Evolutionary conservation across 352 stramenopile genomes (phyloP).

Genomic region (Pythium phragmitis): DNA sequence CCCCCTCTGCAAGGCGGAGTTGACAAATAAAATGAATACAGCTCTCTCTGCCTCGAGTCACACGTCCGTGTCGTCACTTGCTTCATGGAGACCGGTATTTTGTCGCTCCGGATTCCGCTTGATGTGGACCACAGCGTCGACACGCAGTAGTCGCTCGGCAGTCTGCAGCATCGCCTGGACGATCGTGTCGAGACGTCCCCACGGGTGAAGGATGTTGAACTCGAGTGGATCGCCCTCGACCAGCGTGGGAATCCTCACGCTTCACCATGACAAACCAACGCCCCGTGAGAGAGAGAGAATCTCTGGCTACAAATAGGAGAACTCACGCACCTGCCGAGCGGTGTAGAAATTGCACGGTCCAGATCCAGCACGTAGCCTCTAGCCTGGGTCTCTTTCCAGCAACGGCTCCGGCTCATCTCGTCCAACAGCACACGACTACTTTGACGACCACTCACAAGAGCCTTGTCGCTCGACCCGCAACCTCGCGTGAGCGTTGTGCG

Average conservation of each 20-base stretch:
- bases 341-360: conserved; percentile 24
- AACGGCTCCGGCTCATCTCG: conserved; percentile 5
- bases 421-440: conserved; percentile 13
- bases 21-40: too few relatives aligned
- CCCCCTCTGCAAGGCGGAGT: too few relatives aligned
- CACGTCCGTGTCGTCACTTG: not conserved
- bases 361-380: conserved; percentile 31
- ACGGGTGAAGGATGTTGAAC: conserved; percentile 53
- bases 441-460: not conserved
- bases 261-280: conserved; percentile 1
- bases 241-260: conserved; percentile 39
- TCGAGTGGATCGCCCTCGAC: conserved; percentile 35
- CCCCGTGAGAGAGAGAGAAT: too few relatives aligned
- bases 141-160: conserved; percentile 54
- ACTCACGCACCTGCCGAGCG: conserved; percentile 17
- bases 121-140: conserved; percentile 41
- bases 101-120: conserved; percentile 14
- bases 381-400: not conserved
- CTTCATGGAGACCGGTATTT: conserved; percentile 1
- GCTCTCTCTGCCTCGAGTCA: too few relatives aligned
- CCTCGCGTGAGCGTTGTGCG: conserved; percentile 16
- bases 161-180: conserved; percentile 47
- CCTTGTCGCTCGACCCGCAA: not conserved
- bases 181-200: conserved; percentile 43
- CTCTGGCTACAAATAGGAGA: not conserved